Conservation (phyloP, 805 yeast species). For the Candida qinlingensis region DNA sequence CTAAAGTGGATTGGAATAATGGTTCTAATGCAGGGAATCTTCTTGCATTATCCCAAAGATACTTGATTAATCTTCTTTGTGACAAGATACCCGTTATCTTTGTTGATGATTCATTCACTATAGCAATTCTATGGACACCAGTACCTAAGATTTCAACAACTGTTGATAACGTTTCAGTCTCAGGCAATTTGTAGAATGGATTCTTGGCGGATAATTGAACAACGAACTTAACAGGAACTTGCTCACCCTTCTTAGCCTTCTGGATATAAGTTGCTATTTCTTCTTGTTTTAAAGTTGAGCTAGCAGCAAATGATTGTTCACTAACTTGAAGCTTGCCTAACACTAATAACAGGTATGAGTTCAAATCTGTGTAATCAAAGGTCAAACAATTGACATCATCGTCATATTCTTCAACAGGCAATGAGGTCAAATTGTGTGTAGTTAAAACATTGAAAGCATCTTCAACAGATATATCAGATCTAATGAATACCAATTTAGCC, state of each 20-base stretch:
- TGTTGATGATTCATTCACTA: conserved; percentile 46
- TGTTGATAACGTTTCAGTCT: conserved; percentile 58
- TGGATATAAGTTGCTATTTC: conserved; percentile 38
- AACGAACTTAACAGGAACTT: conserved; percentile 88
- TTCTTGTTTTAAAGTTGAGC: conserved; percentile 28
- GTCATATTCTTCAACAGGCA: conserved; percentile 64
- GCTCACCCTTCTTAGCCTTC: conserved; percentile 80
- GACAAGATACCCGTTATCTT: conserved; percentile 79
- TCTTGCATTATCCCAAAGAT: conserved; percentile 89
- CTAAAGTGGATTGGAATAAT: conserved; percentile 60
- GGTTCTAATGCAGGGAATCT: conserved; percentile 78
- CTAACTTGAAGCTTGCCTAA: conserved; percentile 57
- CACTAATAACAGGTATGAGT: conserved; percentile 78
- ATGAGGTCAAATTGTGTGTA: conserved; percentile 69
- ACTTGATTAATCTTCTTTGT: conserved; percentile 81
- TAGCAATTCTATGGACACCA: conserved; percentile 93
- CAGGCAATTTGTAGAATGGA: conserved; percentile 76
- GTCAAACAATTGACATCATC: conserved; percentile 68
- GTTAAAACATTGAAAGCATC: conserved; percentile 78
- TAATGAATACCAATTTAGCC: conserved; percentile 69
- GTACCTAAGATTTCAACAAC: conserved; percentile 88
- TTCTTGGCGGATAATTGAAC: conserved; percentile 81
- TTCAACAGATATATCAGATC: conserved; percentile 69
- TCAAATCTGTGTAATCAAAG: conserved; percentile 89
- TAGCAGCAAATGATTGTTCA: conserved; percentile 25